These are phyloP conservation scores for Alternaria longipes DNA, from an alignment of 2,329 filamentous ascomycete genomes.

Conservation along the genomic window DNA sequence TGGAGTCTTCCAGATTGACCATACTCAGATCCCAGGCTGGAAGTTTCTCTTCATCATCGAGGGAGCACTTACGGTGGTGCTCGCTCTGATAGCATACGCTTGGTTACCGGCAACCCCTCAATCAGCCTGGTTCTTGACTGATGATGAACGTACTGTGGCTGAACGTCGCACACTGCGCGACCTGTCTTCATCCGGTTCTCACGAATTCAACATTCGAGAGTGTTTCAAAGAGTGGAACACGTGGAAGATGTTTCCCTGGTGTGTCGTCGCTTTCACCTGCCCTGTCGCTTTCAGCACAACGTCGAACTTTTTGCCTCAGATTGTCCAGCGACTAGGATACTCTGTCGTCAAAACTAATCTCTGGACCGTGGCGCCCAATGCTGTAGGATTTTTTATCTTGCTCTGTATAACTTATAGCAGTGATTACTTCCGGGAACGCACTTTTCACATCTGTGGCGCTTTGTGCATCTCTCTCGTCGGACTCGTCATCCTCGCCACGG, in stretches of 20 bases:
- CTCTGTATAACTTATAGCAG: conserved; percentile 57
- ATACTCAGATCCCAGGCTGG: conserved; percentile 57
- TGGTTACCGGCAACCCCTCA: conserved; percentile 47
- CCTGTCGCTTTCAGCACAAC: conserved; percentile 58
- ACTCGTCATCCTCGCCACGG: conserved; percentile 56
- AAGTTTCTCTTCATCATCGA: conserved; percentile 58
- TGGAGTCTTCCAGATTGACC: conserved; percentile 60
- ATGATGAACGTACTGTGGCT: conserved; percentile 53
- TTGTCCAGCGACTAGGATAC: conserved; percentile 58
- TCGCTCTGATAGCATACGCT: conserved; percentile 43
- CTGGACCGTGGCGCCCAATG: conserved; percentile 60
- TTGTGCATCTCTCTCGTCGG: conserved; percentile 55
- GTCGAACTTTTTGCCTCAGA: conserved; percentile 60
- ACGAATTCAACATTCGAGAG: conserved; percentile 52
- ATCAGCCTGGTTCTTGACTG: conserved; percentile 53
- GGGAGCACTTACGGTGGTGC: conserved; percentile 47
- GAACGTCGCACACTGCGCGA: conserved; percentile 51
- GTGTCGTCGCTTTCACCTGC: conserved; percentile 59
- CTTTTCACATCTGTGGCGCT: conserved; percentile 56
- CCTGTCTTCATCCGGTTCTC: conserved; percentile 49
- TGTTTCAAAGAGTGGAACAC: conserved; percentile 56
- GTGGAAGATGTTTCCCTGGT: conserved; percentile 57
- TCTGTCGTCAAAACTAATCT: conserved; percentile 59
- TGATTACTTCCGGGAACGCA: conserved; percentile 58
- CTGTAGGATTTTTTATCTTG: conserved; percentile 58